Conservation (phyloP, 1,139 yeast species). For the Suhomyces anneliseae region DNA sequence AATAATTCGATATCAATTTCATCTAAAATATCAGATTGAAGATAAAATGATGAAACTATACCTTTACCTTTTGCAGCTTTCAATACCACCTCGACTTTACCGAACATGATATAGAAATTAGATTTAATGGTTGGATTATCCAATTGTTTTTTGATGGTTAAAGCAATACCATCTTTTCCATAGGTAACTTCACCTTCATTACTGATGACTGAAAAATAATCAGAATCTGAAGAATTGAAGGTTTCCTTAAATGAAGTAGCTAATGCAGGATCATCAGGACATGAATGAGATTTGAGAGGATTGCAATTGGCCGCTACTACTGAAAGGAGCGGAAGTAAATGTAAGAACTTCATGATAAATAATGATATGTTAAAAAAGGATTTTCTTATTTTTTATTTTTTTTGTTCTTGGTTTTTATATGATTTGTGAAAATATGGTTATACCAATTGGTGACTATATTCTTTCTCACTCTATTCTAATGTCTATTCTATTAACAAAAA, state of each 20-base stretch:
- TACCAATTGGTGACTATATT: no score
- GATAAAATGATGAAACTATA: conserved; percentile 72
- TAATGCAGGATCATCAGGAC: conserved; percentile 54
- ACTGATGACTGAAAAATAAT: conserved; percentile 34
- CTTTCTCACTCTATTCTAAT: no score
- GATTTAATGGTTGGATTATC: conserved; percentile 79
- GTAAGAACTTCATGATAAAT: conserved; percentile 1
- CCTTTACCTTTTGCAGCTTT: conserved; percentile 78
- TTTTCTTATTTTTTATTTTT: no score
- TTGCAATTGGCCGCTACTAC: conserved; percentile 26
- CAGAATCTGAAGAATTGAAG: conserved; percentile 42
- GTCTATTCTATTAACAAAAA: no score
- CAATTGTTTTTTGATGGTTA: conserved; percentile 58
- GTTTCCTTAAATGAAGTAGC: conserved; percentile 53
- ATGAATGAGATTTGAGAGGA: conserved; percentile 28
- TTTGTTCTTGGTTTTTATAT: no score
- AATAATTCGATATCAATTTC: conserved; percentile 86
- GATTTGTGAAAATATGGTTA: no score
- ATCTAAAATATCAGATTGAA: conserved; percentile 84
- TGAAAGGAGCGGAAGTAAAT: conserved; percentile 5
- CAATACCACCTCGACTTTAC: conserved; percentile 70
- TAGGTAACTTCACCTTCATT: conserved; percentile 28
- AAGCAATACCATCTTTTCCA: conserved; percentile 49
- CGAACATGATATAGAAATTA: conserved; percentile 82
- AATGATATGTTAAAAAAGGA: no score